phyloP scores from a whole-genome alignment of 441 rosid species.

The Rhodomyrtus psidioides region DNA sequence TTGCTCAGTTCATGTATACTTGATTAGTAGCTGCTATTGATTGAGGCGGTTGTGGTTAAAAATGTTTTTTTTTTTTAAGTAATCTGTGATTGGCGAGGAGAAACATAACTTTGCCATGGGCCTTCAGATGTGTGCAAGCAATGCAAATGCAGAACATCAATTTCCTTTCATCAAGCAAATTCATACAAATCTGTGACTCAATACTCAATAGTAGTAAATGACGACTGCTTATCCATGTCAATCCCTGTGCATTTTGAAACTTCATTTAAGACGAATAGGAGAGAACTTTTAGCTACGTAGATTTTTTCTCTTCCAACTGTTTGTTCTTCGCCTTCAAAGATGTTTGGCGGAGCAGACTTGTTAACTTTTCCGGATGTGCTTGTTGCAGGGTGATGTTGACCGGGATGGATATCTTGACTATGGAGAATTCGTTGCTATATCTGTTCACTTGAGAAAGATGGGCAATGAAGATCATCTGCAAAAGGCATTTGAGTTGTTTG shows the following conservation, averaged over 20 bases:
- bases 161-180: not conserved
- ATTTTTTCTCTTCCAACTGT: not conserved
- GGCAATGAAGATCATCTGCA: conserved; percentile 59
- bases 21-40: not conserved
- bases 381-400: conserved; percentile 53
- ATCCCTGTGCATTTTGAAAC: not conserved
- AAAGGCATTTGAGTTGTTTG: conserved; percentile 61
- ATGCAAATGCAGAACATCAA: not conserved
- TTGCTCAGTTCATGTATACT: not conserved
- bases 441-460: conserved; percentile 67
- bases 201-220: not conserved
- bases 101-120: not conserved
- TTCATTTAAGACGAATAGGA: not conserved
- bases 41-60: not conserved
- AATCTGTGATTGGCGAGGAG: not conserved
- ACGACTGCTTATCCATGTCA: not conserved
- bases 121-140: not conserved
- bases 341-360: not conserved
- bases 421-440: conserved; percentile 61
- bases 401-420: conserved; percentile 54
- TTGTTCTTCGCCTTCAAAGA: not conserved
- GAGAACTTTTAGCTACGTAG: not conserved
- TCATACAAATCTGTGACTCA: not conserved
- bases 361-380: not conserved
- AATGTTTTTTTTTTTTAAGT: not conserved